Evolutionary conservation across 352 stramenopile species (phyloP).

Genomic region (Pythium aquatile): DNA sequence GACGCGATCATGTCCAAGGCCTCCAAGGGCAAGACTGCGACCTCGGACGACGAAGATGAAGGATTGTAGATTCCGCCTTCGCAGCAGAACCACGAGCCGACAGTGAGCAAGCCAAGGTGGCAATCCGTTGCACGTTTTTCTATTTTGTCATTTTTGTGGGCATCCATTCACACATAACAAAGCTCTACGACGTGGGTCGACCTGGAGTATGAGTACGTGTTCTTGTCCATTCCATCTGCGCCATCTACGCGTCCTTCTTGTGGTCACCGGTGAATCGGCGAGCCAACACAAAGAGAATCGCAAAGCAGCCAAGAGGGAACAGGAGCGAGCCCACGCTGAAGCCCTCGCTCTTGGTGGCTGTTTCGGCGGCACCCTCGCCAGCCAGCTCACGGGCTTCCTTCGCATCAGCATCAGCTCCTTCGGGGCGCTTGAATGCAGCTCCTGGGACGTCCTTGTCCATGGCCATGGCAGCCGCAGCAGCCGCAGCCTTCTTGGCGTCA

Average conservation of each 20-base stretch:
- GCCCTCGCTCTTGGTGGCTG: conserved; percentile 6
- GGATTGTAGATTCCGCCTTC: conserved; percentile 14
- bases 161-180: neutral
- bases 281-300: conserved; percentile 47
- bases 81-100: neutral
- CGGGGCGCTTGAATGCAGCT: conserved; percentile 43
- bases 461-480: conserved; percentile 14
- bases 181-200: neutral
- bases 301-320: conserved; percentile 52
- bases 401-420: conserved; percentile 4
- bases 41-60: conserved; percentile 43
- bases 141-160: neutral
- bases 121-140: neutral
- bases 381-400: conserved; percentile 17
- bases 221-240: neutral
- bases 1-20: conserved; percentile 29
- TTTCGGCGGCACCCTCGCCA: conserved; percentile 5
- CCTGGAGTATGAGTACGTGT: neutral
- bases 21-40: neutral
- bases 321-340: conserved; percentile 38
- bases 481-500: conserved; percentile 29
- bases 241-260: conserved; percentile 67
- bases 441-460: conserved; percentile 60
- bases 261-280: conserved; percentile 61
- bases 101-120: neutral